These are phyloP conservation scores for Chaetomiaceae sp. DNA, from an alignment of 2,329 filamentous ascomycete species.

Conservation along the genomic window DNA sequence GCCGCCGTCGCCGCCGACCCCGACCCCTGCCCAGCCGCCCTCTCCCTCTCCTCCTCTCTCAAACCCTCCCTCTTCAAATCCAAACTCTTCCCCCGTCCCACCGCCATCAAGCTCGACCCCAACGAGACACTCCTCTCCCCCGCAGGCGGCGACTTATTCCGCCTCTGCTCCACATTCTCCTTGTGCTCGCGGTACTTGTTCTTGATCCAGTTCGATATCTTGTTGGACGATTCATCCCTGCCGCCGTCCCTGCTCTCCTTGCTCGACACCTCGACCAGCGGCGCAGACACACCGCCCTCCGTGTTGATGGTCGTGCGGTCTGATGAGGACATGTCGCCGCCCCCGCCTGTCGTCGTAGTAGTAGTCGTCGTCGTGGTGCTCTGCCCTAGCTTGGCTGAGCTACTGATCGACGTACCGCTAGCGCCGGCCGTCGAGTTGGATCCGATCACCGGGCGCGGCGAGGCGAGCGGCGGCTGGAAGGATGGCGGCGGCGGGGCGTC, in stretches of 20 bases:
- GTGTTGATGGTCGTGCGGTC: slow-evolving; percentile 39
- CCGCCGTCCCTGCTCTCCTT: slow-evolving; percentile 38
- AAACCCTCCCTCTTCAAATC: slow-evolving; percentile 39
- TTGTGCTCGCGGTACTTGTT: slow-evolving; percentile 58
- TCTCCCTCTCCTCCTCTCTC: slow-evolving; percentile 33
- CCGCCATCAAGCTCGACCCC: slow-evolving; percentile 32
- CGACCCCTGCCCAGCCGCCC: background rate
- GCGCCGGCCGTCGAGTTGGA: slow-evolving; percentile 59
- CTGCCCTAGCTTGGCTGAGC: slow-evolving; percentile 46
- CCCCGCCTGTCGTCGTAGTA: no score
- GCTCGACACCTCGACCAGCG: slow-evolving; percentile 34
- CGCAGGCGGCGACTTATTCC: slow-evolving; percentile 50
- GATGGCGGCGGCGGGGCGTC: slow-evolving; percentile 44
- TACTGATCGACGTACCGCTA: slow-evolving; percentile 66
- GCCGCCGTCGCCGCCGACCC: no score
- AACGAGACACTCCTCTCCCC: slow-evolving; percentile 32
- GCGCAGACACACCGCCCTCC: slow-evolving; percentile 32
- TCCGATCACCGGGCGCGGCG: slow-evolving; percentile 49
- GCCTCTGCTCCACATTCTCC: slow-evolving; percentile 50
- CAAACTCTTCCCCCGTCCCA: slow-evolving; percentile 45
- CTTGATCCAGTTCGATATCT: slow-evolving; percentile 55
- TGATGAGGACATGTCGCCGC: no score
- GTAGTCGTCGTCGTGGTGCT: slow-evolving; percentile 46
- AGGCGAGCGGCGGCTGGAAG: slow-evolving; percentile 38
- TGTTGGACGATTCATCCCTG: slow-evolving; percentile 44